Percentiles rank a stretch among this genome's conserved stretches.
Conservation (phyloP, 768 basidiomycete genomes). For the Mycena galericulata region DNA sequence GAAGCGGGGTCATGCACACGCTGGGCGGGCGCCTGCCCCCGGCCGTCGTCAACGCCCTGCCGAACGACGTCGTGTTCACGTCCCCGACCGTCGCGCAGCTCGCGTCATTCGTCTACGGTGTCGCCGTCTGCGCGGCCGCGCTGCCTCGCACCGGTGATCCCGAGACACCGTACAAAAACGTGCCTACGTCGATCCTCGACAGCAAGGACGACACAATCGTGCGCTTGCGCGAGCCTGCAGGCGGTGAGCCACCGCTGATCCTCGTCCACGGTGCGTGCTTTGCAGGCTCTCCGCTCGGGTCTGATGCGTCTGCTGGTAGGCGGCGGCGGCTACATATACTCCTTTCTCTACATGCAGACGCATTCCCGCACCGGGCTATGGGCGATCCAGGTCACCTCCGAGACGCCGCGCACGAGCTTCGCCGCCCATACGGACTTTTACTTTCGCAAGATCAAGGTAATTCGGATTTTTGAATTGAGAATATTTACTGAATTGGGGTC, state of each 20-base stretch:
- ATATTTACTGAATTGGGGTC: neutral
- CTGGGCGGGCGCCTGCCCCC: neutral
- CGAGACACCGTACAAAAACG: neutral
- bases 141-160: no score
- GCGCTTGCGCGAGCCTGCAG: neutral
- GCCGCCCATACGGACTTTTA: neutral
- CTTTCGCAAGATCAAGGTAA: neutral
- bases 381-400: neutral
- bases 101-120: slow-evolving; percentile 1
- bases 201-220: slow-evolving; percentile 6
- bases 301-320: neutral
- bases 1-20: neutral
- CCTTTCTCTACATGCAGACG: neutral
- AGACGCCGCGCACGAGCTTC: neutral
- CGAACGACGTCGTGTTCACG: slow-evolving; percentile 4
- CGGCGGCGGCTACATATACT: neutral
- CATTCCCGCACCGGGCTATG: neutral
- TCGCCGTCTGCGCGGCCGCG: neutral
- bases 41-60: neutral
- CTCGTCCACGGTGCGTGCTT: neutral
- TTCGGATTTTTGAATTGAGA: neutral
- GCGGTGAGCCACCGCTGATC: neutral
- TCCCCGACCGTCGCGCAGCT: slow-evolving; percentile 9
- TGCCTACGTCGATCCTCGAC: neutral
- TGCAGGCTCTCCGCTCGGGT: neutral